phyloP scores from a whole-genome alignment of 441 rosid species.

The Biscutella laevigata region DNA sequence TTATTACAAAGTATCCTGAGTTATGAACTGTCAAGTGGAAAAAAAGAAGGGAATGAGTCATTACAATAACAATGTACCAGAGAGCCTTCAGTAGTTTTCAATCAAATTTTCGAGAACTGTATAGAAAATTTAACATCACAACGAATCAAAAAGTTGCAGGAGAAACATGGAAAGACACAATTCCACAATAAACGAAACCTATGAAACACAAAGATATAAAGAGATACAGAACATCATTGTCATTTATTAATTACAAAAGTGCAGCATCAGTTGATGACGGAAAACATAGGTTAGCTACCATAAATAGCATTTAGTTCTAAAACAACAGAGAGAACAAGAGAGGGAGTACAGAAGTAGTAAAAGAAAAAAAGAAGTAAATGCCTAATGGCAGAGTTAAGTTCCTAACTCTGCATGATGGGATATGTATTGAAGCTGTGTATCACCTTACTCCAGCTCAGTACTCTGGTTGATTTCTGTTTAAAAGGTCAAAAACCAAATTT shows the following conservation, averaged over 20 bases:
- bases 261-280: not conserved
- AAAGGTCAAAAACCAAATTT: constrained; percentile 16
- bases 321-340: constrained; percentile 3
- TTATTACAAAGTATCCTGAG: constrained; percentile 12
- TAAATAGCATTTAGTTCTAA: constrained; percentile 15
- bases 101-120: constrained; percentile 8
- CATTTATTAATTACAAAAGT: not conserved
- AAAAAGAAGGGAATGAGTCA: constrained; percentile 11
- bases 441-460: constrained; percentile 32
- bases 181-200: constrained; percentile 1
- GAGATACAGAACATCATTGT: constrained; percentile 11
- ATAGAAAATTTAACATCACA: constrained; percentile 4
- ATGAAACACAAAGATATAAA: constrained; percentile 7
- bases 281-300: constrained; percentile 8
- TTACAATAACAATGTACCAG: constrained; percentile 12
- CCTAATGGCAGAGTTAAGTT: constrained; percentile 25
- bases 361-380: constrained; percentile 1
- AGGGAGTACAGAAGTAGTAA: constrained; percentile 11
- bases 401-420: constrained; percentile 30
- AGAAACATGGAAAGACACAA: not conserved
- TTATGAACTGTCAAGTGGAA: constrained; percentile 7
- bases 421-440: constrained; percentile 27
- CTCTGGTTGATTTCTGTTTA: constrained; percentile 26
- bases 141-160: not conserved
- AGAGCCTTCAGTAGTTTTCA: constrained; percentile 5